Evolutionary conservation across 345 rosid species (phyloP).

Genomic region (Populus davidiana): DNA sequence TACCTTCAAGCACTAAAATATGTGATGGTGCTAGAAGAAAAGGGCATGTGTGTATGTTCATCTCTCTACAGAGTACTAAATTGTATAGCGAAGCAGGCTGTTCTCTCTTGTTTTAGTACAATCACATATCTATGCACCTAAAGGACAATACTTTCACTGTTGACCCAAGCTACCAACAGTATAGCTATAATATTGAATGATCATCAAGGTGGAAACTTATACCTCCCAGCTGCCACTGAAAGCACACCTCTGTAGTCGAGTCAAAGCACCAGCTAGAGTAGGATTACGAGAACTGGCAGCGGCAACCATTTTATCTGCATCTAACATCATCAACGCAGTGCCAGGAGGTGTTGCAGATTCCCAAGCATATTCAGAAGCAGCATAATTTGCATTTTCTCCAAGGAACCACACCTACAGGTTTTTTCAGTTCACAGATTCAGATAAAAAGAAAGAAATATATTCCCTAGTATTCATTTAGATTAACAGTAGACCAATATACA

Average conservation of each 20-base stretch:
- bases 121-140: not conserved
- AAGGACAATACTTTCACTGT: not conserved
- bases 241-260: slow-evolving; percentile 98
- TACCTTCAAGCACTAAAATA: no score
- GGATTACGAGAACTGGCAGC: slow-evolving; percentile 99
- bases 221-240: slow-evolving; percentile 99
- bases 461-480: not conserved
- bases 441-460: not conserved
- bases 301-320: slow-evolving; percentile 99
- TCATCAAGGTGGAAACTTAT: slow-evolving; percentile 19
- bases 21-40: no score
- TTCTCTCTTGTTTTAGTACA: not conserved
- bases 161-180: slow-evolving; percentile 1
- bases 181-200: slow-evolving; percentile 11
- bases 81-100: not conserved
- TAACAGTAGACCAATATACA: slow-evolving; percentile 3
- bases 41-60: no score
- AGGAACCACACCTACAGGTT: slow-evolving; percentile 89
- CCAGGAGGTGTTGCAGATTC: slow-evolving; percentile 99
- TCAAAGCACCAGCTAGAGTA: slow-evolving; percentile 95
- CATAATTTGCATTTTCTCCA: slow-evolving; percentile 99
- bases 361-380: slow-evolving; percentile 99
- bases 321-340: slow-evolving; percentile 98
- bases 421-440: slow-evolving; percentile 10
- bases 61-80: not conserved